These are phyloP conservation scores for Tulasnella sp. DNA, from an alignment of 768 basidiomycete species.

Conservation along the genomic window DNA sequence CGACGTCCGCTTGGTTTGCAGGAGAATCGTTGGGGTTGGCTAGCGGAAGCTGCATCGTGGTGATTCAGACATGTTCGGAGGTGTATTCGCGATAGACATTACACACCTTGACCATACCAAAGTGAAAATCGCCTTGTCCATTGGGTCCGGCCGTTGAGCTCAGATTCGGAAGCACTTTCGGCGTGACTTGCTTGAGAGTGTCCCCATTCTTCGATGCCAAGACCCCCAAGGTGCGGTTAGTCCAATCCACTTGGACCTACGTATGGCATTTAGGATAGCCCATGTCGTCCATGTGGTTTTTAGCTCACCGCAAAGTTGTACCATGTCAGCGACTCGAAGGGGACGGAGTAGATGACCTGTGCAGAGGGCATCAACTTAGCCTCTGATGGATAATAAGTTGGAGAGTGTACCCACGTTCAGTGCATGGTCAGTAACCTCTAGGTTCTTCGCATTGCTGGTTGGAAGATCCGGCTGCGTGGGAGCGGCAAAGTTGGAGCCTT, in stretches of 20 bases:
- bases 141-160: conserved; percentile 31
- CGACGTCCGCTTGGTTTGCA: conserved; percentile 42
- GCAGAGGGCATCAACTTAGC: not conserved
- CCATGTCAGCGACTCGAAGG: conserved; percentile 17
- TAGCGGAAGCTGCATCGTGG: conserved; percentile 37
- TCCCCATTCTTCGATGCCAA: conserved; percentile 38
- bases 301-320: conserved; percentile 17
- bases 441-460: conserved; percentile 33
- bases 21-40: conserved; percentile 37
- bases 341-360: conserved; percentile 18
- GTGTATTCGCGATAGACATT: not conserved
- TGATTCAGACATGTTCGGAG: not conserved
- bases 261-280: not conserved
- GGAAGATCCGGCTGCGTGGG: conserved; percentile 36
- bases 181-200: conserved; percentile 35
- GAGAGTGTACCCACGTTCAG: conserved; percentile 6
- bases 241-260: conserved; percentile 19
- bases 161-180: conserved; percentile 30
- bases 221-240: conserved; percentile 24
- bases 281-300: not conserved
- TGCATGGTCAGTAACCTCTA: conserved; percentile 47
- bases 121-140: conserved; percentile 50
- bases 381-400: not conserved
- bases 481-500: conserved; percentile 48
- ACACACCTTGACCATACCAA: conserved; percentile 47